Evolutionary conservation across 2,329 filamentous ascomycete genomes (phyloP).

Genomic region (Trichoderma afroharzianum): DNA sequence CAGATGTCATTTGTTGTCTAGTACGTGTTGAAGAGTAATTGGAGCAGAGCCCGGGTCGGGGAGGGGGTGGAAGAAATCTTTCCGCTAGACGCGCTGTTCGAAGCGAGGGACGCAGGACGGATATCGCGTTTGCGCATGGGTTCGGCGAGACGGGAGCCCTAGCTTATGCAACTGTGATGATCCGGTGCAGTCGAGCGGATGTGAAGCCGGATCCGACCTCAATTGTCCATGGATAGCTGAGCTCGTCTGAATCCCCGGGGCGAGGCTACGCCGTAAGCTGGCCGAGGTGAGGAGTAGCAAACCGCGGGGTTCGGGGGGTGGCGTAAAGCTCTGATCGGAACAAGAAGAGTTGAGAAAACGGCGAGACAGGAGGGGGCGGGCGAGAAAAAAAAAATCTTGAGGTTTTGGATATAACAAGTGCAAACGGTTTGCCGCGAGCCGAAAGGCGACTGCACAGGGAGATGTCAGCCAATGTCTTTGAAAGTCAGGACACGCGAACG

Average conservation of each 20-base stretch:
- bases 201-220: slow-evolving; percentile 11
- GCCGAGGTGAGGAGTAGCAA: slow-evolving; percentile 10
- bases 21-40: slow-evolving; percentile 8
- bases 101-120: slow-evolving; percentile 30
- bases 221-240: slow-evolving; percentile 17
- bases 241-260: not conserved
- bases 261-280: not conserved
- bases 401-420: slow-evolving; percentile 18
- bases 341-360: not conserved
- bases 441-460: slow-evolving; percentile 24
- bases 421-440: slow-evolving; percentile 22
- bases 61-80: slow-evolving; percentile 22
- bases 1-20: slow-evolving; percentile 26
- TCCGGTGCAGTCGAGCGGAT: slow-evolving; percentile 14
- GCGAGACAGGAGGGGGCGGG: not conserved
- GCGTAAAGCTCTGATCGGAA: slow-evolving; percentile 5
- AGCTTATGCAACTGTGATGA: slow-evolving; percentile 22
- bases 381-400: not conserved
- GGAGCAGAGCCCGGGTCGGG: slow-evolving; percentile 13
- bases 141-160: slow-evolving; percentile 24
- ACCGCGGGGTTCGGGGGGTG: slow-evolving; percentile 4
- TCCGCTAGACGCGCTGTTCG: slow-evolving; percentile 31
- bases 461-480: slow-evolving; percentile 24
- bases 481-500: slow-evolving; percentile 24
- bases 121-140: slow-evolving; percentile 41